Evolutionary conservation across 768 basidiomycete species (phyloP).

Genomic region (Mycena maculata): DNA sequence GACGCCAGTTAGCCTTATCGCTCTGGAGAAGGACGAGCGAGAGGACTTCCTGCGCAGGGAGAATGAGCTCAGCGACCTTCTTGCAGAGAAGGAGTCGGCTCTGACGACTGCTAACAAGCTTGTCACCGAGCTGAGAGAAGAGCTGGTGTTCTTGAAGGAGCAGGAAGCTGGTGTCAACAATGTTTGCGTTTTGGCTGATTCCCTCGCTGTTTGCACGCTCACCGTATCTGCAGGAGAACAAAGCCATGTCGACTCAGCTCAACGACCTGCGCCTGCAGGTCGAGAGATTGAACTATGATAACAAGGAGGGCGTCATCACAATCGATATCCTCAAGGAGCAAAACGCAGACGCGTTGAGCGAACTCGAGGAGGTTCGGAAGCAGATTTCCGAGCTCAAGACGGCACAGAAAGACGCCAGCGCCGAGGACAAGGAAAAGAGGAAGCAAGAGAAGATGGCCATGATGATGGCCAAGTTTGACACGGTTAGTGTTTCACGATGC

Average conservation of each 20-base stretch:
- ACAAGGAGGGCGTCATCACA: slow-evolving; percentile 93
- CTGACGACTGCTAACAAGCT: slow-evolving; percentile 86
- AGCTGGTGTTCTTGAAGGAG: slow-evolving; percentile 90
- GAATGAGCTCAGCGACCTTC: slow-evolving; percentile 93
- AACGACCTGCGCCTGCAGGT: slow-evolving; percentile 93
- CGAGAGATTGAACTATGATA: slow-evolving; percentile 93
- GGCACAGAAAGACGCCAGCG: slow-evolving; percentile 84
- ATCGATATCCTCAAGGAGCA: slow-evolving; percentile 96
- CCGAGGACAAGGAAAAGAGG: slow-evolving; percentile 98
- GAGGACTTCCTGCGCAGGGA: slow-evolving; percentile 97
- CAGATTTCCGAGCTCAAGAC: slow-evolving; percentile 82
- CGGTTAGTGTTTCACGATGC: slow-evolving; percentile 62
- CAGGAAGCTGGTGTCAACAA: slow-evolving; percentile 84
- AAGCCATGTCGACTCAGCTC: slow-evolving; percentile 91
- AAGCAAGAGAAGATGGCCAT: slow-evolving; percentile 99
- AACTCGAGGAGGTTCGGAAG: slow-evolving; percentile 91
- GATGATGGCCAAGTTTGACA: slow-evolving; percentile 99
- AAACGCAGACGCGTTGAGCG: slow-evolving; percentile 85
- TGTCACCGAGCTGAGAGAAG: slow-evolving; percentile 89
- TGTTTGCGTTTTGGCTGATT: slow-evolving; percentile 50
- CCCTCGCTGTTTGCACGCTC: slow-evolving; percentile 6
- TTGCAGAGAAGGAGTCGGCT: slow-evolving; percentile 92
- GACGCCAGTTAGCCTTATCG: slow-evolving; percentile 89
- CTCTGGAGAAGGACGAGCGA: slow-evolving; percentile 94
- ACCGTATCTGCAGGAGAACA: slow-evolving; percentile 78